Conservation (phyloP, 441 rosid genomes). For the Populus hybrid region DNA sequence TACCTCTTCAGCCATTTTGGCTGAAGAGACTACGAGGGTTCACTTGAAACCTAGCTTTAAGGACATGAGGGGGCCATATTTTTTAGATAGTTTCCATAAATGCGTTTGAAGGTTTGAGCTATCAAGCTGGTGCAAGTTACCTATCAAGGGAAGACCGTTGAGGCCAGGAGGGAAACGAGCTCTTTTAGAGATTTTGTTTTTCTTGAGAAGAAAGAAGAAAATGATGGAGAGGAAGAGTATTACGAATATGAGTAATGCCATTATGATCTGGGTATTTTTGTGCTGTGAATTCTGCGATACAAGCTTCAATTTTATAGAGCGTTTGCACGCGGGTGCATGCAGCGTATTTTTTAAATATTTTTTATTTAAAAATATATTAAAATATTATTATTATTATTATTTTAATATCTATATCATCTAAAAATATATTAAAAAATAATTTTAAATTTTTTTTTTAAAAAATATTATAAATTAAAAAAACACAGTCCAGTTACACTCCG, state of each 20-base stretch:
- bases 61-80: conserved; percentile 43
- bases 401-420: no score
- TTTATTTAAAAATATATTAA: no score
- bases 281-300: no score
- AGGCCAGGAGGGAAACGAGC: conserved; percentile 37
- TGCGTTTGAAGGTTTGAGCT: conserved; percentile 20
- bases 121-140: conserved; percentile 48
- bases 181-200: conserved; percentile 5
- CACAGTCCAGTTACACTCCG: no score
- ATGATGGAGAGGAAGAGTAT: not conserved
- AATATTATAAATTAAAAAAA: no score
- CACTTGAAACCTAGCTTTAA: conserved; percentile 31
- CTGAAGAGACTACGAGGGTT: conserved; percentile 38
- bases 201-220: conserved; percentile 17
- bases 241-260: not conserved
- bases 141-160: conserved; percentile 36
- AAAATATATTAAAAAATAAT: no score
- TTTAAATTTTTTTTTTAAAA: no score
- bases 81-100: conserved; percentile 33
- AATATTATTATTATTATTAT: no score
- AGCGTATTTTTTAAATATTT: no score
- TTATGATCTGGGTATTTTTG: not conserved
- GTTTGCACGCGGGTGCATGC: no score
- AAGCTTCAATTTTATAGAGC: no score
- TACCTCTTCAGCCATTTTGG: conserved; percentile 37